phyloP scores from a whole-genome alignment of 2,329 filamentous ascomycete genomes.

The Ophiocordyceps sinensis region DNA sequence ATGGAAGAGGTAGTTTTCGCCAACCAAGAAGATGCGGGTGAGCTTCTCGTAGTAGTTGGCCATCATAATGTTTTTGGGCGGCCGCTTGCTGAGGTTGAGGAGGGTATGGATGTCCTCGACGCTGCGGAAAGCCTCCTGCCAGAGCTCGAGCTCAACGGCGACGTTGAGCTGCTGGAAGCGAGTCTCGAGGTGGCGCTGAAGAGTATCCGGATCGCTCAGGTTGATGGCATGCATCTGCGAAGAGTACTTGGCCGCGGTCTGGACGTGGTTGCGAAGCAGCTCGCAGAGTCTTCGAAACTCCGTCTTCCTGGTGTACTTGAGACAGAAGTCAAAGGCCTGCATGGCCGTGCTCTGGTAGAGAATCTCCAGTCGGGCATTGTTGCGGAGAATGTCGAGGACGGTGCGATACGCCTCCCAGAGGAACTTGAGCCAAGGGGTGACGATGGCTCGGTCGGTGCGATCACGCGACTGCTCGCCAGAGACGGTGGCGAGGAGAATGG shows the following conservation, averaged over 20 bases:
- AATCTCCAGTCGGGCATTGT: constrained; percentile 93
- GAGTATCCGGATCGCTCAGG: constrained; percentile 88
- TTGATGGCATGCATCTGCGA: constrained; percentile 99
- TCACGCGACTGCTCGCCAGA: constrained; percentile 96
- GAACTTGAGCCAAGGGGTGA: constrained; percentile 98
- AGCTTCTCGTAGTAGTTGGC: constrained; percentile 99
- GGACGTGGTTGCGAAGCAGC: constrained; percentile 93
- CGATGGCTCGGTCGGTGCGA: constrained; percentile 92
- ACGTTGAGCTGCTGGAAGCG: constrained; percentile 98
- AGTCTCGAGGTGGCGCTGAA: constrained; percentile 94
- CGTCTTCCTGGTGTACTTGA: constrained; percentile 96
- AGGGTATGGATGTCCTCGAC: constrained; percentile 98
- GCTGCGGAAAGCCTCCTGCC: constrained; percentile 98
- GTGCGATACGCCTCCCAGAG: constrained; percentile 99
- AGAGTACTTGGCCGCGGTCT: constrained; percentile 98
- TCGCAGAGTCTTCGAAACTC: constrained; percentile 98
- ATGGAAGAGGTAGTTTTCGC: constrained; percentile 99
- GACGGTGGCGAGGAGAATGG: constrained; percentile 91
- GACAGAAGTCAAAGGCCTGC: constrained; percentile 97
- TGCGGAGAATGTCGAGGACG: constrained; percentile 94
- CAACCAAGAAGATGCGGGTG: constrained; percentile 94
- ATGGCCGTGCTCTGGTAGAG: constrained; percentile 98
- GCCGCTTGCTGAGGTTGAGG: constrained; percentile 92
- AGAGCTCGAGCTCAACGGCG: constrained; percentile 91
- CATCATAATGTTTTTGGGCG: constrained; percentile 99